phyloP scores from a whole-genome alignment of 2,329 filamentous ascomycete species.

The Colletotrichum orbiculare region DNA sequence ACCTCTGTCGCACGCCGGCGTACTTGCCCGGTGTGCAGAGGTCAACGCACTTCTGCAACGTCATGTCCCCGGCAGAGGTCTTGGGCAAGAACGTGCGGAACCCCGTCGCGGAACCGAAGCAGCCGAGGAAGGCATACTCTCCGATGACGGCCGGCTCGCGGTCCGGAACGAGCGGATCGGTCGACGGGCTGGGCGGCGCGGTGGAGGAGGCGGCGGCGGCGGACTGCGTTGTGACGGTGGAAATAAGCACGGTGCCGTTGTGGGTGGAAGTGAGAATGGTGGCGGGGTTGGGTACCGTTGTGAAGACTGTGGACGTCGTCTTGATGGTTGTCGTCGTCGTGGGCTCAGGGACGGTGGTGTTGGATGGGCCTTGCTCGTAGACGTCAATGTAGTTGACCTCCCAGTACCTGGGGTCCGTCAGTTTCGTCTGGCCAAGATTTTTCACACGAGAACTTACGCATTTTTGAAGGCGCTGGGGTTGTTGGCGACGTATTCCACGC shows the following conservation, averaged over 20 bases:
- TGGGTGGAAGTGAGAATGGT: slow-evolving; percentile 14
- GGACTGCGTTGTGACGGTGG: slow-evolving; percentile 10
- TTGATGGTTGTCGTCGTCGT: slow-evolving; percentile 44
- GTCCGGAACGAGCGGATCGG: slow-evolving; percentile 36
- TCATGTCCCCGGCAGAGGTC: slow-evolving; percentile 50
- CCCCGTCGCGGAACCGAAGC: slow-evolving; percentile 52
- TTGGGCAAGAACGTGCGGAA: slow-evolving; percentile 49
- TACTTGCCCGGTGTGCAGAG: slow-evolving; percentile 50
- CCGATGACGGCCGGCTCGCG: slow-evolving; percentile 48
- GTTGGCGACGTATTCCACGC: slow-evolving; percentile 57
- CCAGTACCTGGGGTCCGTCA: slow-evolving; percentile 52
- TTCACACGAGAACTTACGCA: slow-evolving; percentile 42
- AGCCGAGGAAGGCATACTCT: slow-evolving; percentile 51
- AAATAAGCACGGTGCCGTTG: slow-evolving; percentile 24
- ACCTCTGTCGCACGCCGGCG: slow-evolving; percentile 52
- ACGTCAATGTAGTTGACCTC: slow-evolving; percentile 66
- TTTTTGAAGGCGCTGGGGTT: slow-evolving; percentile 57
- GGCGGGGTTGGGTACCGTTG: slow-evolving; percentile 40
- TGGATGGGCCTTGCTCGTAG: slow-evolving; percentile 46
- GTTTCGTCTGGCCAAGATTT: neutral
- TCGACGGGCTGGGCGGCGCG: slow-evolving; percentile 23
- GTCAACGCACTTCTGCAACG: slow-evolving; percentile 51
- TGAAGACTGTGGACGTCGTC: slow-evolving; percentile 41
- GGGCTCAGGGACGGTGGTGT: slow-evolving; percentile 33
- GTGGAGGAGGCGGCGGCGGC: slow-evolving; percentile 11